Base-by-base conservation (phyloP, 1,284 basidiomycete genomes). In the Pholiota adiposa region DNA sequence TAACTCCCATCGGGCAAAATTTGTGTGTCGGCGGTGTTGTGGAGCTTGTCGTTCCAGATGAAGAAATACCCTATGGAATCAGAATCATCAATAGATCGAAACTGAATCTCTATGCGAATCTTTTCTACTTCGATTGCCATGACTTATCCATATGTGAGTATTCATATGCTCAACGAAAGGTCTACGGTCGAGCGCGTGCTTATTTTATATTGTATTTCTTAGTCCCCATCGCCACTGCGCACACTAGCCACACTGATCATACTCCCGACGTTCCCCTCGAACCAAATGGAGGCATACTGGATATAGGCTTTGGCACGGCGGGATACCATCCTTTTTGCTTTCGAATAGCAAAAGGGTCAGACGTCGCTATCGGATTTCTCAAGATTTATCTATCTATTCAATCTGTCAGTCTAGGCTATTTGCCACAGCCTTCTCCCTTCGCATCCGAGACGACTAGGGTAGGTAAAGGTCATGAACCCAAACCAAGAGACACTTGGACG, bases 341-440 rank as follows among this genome's bases (percentile, higher is more conserved):
- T 36, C 34, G 29, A 14, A 44, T 65, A 7, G 27, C 38, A 9
- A 38, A 56, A 0, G 51, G 50, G 1, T 55, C 58, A 40, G 54
- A 60, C 43, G 33, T 60, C 2, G 61, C 63, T 31, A 56, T 63
- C 34, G 63, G 54, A 7, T 63, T 62, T 38, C 23, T 66, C 36
- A 65, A 65, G 40, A 27, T 67, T n/a, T 51, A 63, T 19, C 54
- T 66, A 25, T 60, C 60, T n/a, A 63, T 61, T 2, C 43, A 41
- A 27, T 21, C 60, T 21, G 31, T 61, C 23, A 50, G 59, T 31
- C 51, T 61, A 3, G 44, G 43, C 4, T 27, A 41, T 51, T 49
- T 57, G 44, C 14, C 5, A 25, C 36, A 36, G 33, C 21, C 19
- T 3, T 44, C 40, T 11, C 44, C 23, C 1, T 29, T 48, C n/a